Evolutionary conservation across 2,329 filamentous ascomycete genomes (phyloP), one percentile per base, ranked within the genome.

Genomic region (Sporothrix pseudoabietina): DNA sequence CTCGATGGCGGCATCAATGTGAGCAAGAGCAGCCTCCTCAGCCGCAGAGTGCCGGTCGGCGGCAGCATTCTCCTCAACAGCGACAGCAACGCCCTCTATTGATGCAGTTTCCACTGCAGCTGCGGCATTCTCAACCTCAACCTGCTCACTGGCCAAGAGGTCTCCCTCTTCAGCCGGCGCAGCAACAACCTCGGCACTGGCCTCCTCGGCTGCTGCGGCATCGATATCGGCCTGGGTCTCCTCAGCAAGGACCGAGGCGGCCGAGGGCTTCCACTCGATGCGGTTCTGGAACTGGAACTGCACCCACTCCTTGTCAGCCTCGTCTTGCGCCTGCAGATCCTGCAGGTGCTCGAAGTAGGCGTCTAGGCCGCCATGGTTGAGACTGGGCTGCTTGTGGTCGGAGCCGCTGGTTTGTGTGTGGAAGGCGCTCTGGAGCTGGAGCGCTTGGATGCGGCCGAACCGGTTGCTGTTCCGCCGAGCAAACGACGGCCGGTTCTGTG

Each of bases 291-390:
- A 94, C 81, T 97, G 92, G 79, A 94, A 97, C 81, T 97, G 94
- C 59, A 91, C 91, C 94, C 94, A 97, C 80, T 98, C 94, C 77
- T 91, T 90, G 69, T 94, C 91, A 57, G 72, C 84, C 78, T 91
- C 90, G 49, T 88, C 91, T 69, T 87, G 86, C 74, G 86, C 87
- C 80, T 95, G 90, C 76, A 91, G 88, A 81, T 92, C 91, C 82
- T 95, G 94, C 85, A 96, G 92, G 72, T 94, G 93, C 81, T 96
- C 94, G 79, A 94, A 97, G 83, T 97, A 98, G 78, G 93, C 94
- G 75, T 94, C 94, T 86, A 98, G 80, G 74, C 91, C 92, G 76
- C 88, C 88, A 83, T 91, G 88, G 73, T 80, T 82, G 22, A 78
- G 78, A 74, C 79, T 81, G 76, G 83, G 85, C 57, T 85, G 83